phyloP scores from a whole-genome alignment of 169 alveolate genomes.

The Neospora caninum region DNA sequence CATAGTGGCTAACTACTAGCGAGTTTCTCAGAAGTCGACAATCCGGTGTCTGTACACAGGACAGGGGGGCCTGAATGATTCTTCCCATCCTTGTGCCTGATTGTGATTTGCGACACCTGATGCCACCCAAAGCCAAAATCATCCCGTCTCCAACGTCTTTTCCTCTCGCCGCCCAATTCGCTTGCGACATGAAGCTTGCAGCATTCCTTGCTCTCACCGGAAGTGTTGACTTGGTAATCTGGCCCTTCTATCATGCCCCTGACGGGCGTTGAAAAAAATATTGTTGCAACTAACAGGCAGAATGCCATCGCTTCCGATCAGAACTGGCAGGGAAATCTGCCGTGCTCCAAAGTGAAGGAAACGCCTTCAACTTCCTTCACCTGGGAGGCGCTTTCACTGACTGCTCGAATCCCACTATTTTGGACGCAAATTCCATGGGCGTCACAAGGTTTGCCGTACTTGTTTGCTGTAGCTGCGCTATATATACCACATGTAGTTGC shows the following conservation, averaged over 20 bases:
- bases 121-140: background rate
- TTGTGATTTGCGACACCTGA: too few relatives aligned
- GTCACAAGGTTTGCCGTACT: background rate
- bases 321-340: background rate
- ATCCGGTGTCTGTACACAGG: too few relatives aligned
- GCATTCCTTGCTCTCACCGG: background rate
- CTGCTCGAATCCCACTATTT: slow-evolving; percentile 12
- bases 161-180: background rate
- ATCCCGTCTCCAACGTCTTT: too few relatives aligned
- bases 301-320: slow-evolving; percentile 1
- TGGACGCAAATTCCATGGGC: slow-evolving; percentile 24
- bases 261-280: background rate
- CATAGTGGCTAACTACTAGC: too few relatives aligned
- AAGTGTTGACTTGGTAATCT: background rate
- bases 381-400: background rate
- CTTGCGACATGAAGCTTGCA: background rate
- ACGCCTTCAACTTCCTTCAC: slow-evolving; percentile 5
- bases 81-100: too few relatives aligned
- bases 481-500: background rate
- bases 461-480: background rate
- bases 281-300: background rate
- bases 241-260: background rate
- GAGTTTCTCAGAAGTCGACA: too few relatives aligned
- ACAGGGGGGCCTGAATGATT: too few relatives aligned
- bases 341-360: background rate